A percentile compares a stretch with the other conserved stretches of the same genome.
Evolutionary conservation across 768 basidiomycete species (phyloP).

Genomic region (Amanita exitialis): DNA sequence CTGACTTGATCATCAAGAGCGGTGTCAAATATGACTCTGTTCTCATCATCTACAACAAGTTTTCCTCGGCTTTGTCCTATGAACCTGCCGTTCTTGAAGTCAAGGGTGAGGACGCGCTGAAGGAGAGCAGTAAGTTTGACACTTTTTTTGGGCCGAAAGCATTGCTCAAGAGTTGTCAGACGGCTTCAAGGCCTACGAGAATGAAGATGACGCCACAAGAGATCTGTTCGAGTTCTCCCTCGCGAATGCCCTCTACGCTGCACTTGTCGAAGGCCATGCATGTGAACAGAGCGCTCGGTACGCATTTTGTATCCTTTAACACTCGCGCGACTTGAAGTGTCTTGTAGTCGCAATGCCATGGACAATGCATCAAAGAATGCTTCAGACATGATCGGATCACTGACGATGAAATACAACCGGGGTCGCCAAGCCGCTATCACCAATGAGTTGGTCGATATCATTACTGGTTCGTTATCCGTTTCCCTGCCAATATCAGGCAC

Average conservation of each 20-base stretch:
- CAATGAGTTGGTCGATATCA: constrained; percentile 89
- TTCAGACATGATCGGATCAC: constrained; percentile 76
- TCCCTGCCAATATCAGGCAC: background rate
- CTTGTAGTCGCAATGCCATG: constrained; percentile 88
- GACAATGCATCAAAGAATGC: constrained; percentile 99
- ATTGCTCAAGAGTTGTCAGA: constrained; percentile 28
- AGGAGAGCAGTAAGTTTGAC: constrained; percentile 58
- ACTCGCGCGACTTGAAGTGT: background rate
- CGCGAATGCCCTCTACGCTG: constrained; percentile 92
- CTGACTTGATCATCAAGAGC: constrained; percentile 84
- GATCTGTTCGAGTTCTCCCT: constrained; percentile 93
- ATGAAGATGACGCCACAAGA: constrained; percentile 92
- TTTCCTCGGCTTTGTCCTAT: constrained; percentile 86
- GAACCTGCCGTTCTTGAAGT: constrained; percentile 70
- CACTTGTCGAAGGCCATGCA: constrained; percentile 91
- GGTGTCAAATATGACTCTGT: constrained; percentile 84
- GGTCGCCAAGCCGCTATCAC: constrained; percentile 98
- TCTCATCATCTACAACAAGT: constrained; percentile 73
- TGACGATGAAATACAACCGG: constrained; percentile 96
- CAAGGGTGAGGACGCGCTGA: constrained; percentile 72
- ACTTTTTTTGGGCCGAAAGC: background rate
- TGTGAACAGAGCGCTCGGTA: constrained; percentile 91
- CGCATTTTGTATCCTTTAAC: constrained; percentile 9
- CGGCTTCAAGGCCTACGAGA: constrained; percentile 92
- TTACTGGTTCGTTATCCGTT: constrained; percentile 55